Evolutionary conservation across 768 basidiomycete genomes (phyloP), one percentile per base, ranked within the genome.

Genomic region (Podaxis mareebaensis): DNA sequence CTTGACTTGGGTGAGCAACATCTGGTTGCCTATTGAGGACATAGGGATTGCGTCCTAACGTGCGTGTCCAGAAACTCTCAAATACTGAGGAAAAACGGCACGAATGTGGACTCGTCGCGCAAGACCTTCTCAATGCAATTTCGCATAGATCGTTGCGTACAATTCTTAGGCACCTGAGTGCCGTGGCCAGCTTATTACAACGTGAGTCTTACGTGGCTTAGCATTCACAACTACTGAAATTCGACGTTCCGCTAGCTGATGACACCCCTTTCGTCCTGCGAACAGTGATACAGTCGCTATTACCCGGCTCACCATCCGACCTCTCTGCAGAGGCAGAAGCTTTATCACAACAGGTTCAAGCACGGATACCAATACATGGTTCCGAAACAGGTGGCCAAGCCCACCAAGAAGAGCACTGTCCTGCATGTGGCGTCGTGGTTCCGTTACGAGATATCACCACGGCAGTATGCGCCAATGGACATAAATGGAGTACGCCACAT

Each of bases 401-500:
- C 39, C 67, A 69, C 36, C 77, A 76, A 36, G 79, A 82, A 57
- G 92, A 94, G 75, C 68, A 72, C 17, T 95, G 93, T 67, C 91
- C 92, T 2, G 93, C 92, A 15, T 95, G 93, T 75, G 73, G 80
- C 42, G 80, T 81, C 0, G 78, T 79, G 44, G 79, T 95, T 26
- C 85, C 84, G 2, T 70, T 92, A 58, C 72, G 83, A 55, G 83
- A 89, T 69, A 81, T 87, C 57, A 83, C 80, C 20, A 79, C 70
- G 30, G 92, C 89, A 15, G 77, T 78, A 10, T 95, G 93, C 70
- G 70, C 79, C 3, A 88, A 86, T 65, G 91, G 92, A 10, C 93
- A 95, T 76, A 73, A 73, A 48, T 95, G 93, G 93, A 78, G 92
- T 93, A 71, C 62, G 85, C 79, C 26, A 61, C 36, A 57, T 20